Conservation (phyloP, 257 asterid genomes). For the Verbena officinalis region DNA sequence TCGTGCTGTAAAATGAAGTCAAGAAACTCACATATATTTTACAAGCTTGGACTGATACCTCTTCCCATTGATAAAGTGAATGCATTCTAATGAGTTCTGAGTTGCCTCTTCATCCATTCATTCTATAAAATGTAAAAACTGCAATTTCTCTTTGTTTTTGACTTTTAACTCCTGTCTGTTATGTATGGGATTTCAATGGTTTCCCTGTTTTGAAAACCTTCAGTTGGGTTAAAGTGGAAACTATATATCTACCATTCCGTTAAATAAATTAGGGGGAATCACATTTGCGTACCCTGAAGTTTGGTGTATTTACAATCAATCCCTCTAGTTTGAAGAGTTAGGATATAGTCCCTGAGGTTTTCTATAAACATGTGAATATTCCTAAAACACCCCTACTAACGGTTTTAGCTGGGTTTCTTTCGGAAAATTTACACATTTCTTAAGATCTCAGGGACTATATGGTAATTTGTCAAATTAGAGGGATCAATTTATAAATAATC, state of each 20-base stretch:
- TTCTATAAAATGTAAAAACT: not conserved
- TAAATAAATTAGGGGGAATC: not conserved
- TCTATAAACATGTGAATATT: too few relatives aligned
- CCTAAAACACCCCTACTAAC: too few relatives aligned
- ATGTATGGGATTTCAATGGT: slow-evolving; percentile 9
- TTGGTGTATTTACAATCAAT: too few relatives aligned
- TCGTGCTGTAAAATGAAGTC: too few relatives aligned
- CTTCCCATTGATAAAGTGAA: not conserved
- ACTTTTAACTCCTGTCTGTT: not conserved
- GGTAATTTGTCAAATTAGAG: too few relatives aligned
- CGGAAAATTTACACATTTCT: too few relatives aligned
- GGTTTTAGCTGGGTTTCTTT: too few relatives aligned
- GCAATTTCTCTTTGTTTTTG: slow-evolving; percentile 9
- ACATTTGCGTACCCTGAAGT: too few relatives aligned
- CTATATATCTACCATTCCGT: slow-evolving; percentile 1
- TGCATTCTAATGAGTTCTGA: not conserved
- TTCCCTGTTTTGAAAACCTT: not conserved
- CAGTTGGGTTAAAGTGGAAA: not conserved
- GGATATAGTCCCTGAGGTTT: not conserved
- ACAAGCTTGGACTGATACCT: too few relatives aligned
- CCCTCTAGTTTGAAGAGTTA: not conserved
- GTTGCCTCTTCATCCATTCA: not conserved
- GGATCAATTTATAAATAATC: too few relatives aligned
- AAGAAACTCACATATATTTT: too few relatives aligned
- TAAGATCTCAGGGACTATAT: too few relatives aligned